Evolutionary conservation across 495 filamentous ascomycete species (phyloP), one percentile per base, ranked within the genome.

Genomic region (Staphylotrichum longicolle): DNA sequence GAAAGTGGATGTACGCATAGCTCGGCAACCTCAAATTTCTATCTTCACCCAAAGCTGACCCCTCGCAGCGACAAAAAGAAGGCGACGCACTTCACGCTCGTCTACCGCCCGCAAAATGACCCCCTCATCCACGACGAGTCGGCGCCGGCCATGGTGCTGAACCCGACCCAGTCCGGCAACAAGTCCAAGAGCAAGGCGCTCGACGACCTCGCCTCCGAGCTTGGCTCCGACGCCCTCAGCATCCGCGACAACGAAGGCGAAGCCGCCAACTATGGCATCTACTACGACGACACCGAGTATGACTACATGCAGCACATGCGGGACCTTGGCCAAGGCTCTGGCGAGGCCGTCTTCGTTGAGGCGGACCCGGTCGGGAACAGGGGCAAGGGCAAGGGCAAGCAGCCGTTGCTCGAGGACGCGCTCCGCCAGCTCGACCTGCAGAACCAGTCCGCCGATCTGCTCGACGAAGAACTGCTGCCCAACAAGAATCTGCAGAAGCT

Each of bases 301-400:
- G 95, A 98, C 68, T 98, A 98, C 77, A 98, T 98, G 94, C 94
- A 99, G 74, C 95, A 99, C 76, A 80, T 99, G 78, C 88, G 91
- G n/a, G 94, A 97, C 60, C 82, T 85, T 4, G 84, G 81, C 35
- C 72, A 72, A 12, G 86, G 85, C 4, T 75, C 78, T 35, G 79
- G 80, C 6, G 85, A 88, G 45, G 83, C 85, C 20, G 81, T 89
- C 50, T 96, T 94, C 64, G 81, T 98, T 15, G 90, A 95, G 66
- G 88, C 91, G 1, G 77, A 82, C 27, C 67, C 74, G 8, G 80
- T 74, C 12, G 89, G 88, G 63, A 84, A 80, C 35, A 86, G 90
- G 72, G 77, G 73, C 35, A 92, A 92, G 73, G 78, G 75, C 2
- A 83, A 92, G 74, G 78, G 75, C 3, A 83, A 92, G 79, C 83